Evolutionary conservation across 116 monocot species (phyloP).

Genomic region (Trichopus zeylanicus): DNA sequence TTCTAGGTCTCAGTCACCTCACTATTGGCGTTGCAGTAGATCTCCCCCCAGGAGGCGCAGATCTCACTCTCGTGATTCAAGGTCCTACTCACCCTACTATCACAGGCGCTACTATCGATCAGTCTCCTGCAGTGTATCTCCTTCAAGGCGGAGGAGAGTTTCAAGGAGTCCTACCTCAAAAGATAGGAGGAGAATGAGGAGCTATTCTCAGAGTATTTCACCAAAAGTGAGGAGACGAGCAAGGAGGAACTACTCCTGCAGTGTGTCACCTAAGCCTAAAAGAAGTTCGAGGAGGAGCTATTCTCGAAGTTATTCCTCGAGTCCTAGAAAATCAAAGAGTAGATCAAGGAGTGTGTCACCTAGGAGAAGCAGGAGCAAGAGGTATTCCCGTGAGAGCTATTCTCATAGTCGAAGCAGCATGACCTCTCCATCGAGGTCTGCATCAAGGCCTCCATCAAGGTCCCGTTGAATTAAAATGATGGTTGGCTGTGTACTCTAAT

Average conservation of each 20-base stretch:
- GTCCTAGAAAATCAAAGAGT: slow-evolving; percentile 14
- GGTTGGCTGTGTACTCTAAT: background rate
- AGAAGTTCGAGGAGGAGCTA: slow-evolving; percentile 17
- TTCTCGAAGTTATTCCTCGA: slow-evolving; percentile 20
- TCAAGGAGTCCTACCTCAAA: slow-evolving; percentile 17
- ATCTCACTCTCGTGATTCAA: slow-evolving; percentile 40
- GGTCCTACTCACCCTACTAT: slow-evolving; percentile 40
- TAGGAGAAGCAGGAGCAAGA: background rate
- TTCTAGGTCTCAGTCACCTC: slow-evolving; percentile 19
- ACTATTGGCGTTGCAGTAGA: slow-evolving; percentile 8
- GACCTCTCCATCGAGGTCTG: slow-evolving; percentile 22
- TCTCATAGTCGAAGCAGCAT: slow-evolving; percentile 38
- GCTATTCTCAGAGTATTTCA: slow-evolving; percentile 29
- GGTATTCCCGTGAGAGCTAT: slow-evolving; percentile 49
- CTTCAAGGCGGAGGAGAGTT: slow-evolving; percentile 12
- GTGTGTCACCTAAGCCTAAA: slow-evolving; percentile 19
- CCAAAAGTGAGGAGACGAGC: slow-evolving; percentile 15
- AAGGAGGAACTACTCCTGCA: slow-evolving; percentile 35
- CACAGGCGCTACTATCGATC: slow-evolving; percentile 12
- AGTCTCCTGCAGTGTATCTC: slow-evolving; percentile 24
- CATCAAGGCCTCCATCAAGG: slow-evolving; percentile 12
- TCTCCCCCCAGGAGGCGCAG: slow-evolving; percentile 22
- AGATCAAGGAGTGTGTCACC: slow-evolving; percentile 14
- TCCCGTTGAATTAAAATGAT: background rate
- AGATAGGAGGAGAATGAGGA: slow-evolving; percentile 17